Conservation (phyloP, 106 monocot genomes). For the Allium fistulosum region DNA sequence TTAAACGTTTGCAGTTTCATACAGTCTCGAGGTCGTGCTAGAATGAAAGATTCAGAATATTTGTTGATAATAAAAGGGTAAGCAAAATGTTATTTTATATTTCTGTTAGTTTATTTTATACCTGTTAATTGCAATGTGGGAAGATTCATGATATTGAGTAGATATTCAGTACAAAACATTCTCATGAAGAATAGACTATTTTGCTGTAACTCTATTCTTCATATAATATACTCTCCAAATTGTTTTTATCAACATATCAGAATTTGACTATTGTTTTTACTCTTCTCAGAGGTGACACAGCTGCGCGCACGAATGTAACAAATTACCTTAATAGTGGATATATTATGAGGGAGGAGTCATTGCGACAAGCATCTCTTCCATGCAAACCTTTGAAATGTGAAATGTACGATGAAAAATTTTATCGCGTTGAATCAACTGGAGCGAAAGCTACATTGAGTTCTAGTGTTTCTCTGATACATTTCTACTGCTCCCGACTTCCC, state of each 20-base stretch:
- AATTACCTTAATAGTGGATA: conserved; percentile 46
- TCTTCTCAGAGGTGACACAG: conserved; percentile 34
- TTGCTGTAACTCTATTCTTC: no score
- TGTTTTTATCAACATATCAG: neutral
- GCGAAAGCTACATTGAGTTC: conserved; percentile 51
- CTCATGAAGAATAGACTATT: no score
- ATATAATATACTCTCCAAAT: no score
- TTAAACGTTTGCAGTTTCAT: conserved; percentile 64
- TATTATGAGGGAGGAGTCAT: conserved; percentile 52
- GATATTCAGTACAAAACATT: no score
- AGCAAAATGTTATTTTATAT: neutral
- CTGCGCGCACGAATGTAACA: conserved; percentile 19
- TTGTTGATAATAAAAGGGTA: conserved; percentile 42
- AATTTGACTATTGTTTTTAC: neutral
- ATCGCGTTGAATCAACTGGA: conserved; percentile 50
- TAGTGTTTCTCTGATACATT: conserved; percentile 44
- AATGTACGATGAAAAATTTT: conserved; percentile 26
- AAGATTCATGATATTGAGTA: no score
- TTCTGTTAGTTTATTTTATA: neutral
- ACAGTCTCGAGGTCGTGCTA: conserved; percentile 68
- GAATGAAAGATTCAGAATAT: conserved; percentile 59
- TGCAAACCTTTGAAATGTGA: conserved; percentile 27
- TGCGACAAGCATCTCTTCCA: conserved; percentile 23
- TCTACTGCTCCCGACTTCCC: conserved; percentile 60
- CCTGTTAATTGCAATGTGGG: no score